phyloP scores from a whole-genome alignment of 2,329 filamentous ascomycete species.

The Monilinia fructicola region DNA sequence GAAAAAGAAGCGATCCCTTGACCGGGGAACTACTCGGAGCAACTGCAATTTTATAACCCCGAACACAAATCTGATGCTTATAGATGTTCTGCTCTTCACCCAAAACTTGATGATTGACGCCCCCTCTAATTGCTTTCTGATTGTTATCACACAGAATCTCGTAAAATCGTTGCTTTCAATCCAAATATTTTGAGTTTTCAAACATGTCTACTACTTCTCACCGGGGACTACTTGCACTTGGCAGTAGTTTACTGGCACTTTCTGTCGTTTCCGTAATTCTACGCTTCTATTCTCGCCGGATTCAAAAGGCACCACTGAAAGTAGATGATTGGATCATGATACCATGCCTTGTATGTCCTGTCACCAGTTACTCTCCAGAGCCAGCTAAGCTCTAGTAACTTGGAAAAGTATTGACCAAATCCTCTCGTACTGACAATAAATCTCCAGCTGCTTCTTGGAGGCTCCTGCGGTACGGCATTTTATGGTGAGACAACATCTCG shows the following conservation, averaged over 20 bases:
- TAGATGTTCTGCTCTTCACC: no score
- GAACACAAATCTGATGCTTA: no score
- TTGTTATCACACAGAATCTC: background rate
- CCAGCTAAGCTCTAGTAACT: background rate
- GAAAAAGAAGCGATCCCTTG: no score
- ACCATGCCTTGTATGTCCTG: background rate
- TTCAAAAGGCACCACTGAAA: background rate
- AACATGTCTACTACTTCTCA: background rate
- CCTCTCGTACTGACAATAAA: background rate
- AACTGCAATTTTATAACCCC: no score
- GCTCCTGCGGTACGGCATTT: background rate
- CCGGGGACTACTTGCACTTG: background rate
- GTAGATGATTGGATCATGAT: conserved; percentile 7
- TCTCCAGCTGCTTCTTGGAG: background rate
- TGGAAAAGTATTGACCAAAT: no score
- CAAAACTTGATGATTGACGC: no score
- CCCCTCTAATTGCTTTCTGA: no score
- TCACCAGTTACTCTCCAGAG: background rate
- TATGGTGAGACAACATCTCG: background rate
- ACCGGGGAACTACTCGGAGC: no score
- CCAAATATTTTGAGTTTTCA: background rate
- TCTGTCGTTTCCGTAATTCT: no score
- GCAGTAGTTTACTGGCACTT: background rate
- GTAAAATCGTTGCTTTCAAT: background rate
- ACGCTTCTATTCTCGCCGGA: background rate